Evolutionary conservation across 805 yeast species (phyloP), one percentile per base, ranked within the genome.

Genomic region (Metschnikowia colocasiae): DNA sequence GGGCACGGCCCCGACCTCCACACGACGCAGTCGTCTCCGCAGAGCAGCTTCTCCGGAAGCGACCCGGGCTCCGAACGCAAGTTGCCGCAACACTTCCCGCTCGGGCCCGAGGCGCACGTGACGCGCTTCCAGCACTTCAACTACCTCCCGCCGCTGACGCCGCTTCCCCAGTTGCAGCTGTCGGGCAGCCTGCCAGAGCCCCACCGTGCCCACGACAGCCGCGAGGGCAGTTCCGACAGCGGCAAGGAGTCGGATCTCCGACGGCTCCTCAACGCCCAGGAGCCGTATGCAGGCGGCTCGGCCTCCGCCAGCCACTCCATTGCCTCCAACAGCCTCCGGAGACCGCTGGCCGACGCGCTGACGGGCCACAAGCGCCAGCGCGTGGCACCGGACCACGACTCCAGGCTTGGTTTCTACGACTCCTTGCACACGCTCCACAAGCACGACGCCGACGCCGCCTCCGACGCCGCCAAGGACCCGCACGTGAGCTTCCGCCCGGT

Each of bases 401-500:
- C 81, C 49, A 88, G 79, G 19, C 55, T 78, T 29, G 89, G 83
- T 59, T 84, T 83, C 59, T 83, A 87, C 85, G 90, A 83, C 52
- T 79, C 81, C 2, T 73, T 84, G 76, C 71, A 84, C 41, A 73
- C 81, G 15, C 59, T 83, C 20, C 47, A 38, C 33, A 41, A 25
- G 51, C 34, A 13, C 27, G 38, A 22, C 37, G 20, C 37, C 22
- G 36, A 37, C 27, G n/a, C 26, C 26, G 25, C 46, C n/a, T n/a
- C n/a, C n/a, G n/a, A 33, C 9, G 22, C 6, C 10, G 12, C 10
- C 10, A 25, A 25, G 27, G 10, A 8, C 3, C 27, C 27, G 12
- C 27, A 10, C n/a, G n/a, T n/a, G n/a, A n/a, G n/a, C n/a, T 19
- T 16, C 37, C 31, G 12, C 23, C 82, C 82, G 0, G 81, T 76